phyloP scores from a whole-genome alignment of 805 yeast genomes.

The Zygosaccharomyces lentus region DNA sequence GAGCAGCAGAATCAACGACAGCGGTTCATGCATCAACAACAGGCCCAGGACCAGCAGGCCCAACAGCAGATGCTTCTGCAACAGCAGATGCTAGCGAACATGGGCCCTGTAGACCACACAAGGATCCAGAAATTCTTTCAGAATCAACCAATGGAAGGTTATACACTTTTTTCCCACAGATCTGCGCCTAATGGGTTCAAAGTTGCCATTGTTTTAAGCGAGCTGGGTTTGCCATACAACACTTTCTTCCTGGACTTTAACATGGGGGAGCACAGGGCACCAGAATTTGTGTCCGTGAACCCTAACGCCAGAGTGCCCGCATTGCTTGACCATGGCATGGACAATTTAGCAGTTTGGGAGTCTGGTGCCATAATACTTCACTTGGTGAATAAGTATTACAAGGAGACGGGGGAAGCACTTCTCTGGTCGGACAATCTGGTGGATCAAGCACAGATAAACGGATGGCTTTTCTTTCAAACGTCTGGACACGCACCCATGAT shows the following conservation, averaged over 20 bases:
- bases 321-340: slow-evolving; percentile 78
- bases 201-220: slow-evolving; percentile 85
- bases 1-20: slow-evolving; percentile 25
- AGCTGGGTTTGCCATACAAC: slow-evolving; percentile 70
- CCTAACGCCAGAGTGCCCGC: slow-evolving; percentile 97
- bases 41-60: slow-evolving; percentile 15
- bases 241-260: slow-evolving; percentile 85
- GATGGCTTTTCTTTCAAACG: slow-evolving; percentile 93
- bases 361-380: slow-evolving; percentile 88
- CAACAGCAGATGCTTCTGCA: slow-evolving; percentile 22
- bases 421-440: slow-evolving; percentile 69
- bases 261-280: slow-evolving; percentile 86
- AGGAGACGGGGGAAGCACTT: slow-evolving; percentile 63
- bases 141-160: slow-evolving; percentile 76
- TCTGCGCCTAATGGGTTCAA: slow-evolving; percentile 96
- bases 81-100: slow-evolving; percentile 16
- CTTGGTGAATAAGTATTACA: slow-evolving; percentile 62
- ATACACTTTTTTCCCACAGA: slow-evolving; percentile 75
- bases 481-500: slow-evolving; percentile 99
- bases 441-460: slow-evolving; percentile 78
- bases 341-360: slow-evolving; percentile 86
- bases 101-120: slow-evolving; percentile 42
- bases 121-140: slow-evolving; percentile 68
- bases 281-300: slow-evolving; percentile 87
- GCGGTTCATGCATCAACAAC: slow-evolving; percentile 10